These are phyloP conservation scores for Stropharia rugosoannulata DNA, from an alignment of 768 basidiomycete genomes.

Conservation along the genomic window DNA sequence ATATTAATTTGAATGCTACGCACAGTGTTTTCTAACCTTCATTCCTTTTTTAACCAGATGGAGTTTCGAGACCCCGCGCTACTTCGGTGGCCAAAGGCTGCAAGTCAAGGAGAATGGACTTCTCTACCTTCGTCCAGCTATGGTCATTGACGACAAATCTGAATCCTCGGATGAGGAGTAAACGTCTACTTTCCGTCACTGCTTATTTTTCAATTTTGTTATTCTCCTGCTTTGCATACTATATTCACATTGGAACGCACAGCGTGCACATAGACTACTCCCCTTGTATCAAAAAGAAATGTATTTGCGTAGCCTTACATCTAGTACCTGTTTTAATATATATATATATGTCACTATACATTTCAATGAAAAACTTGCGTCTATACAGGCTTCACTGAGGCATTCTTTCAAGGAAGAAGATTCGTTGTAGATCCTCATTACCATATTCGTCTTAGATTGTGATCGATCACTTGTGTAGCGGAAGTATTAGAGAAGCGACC, in stretches of 20 bases:
- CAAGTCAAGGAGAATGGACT: conserved; percentile 51
- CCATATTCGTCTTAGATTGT: too few relatives aligned
- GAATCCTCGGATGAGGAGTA: conserved; percentile 41
- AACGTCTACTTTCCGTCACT: neutral
- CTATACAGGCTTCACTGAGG: too few relatives aligned
- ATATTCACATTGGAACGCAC: conserved; percentile 7
- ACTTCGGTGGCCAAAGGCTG: conserved; percentile 57
- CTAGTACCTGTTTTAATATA: neutral
- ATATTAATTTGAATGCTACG: neutral
- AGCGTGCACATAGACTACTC: conserved; percentile 7
- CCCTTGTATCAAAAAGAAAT: conserved; percentile 4
- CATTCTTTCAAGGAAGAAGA: too few relatives aligned
- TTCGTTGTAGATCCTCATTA: too few relatives aligned
- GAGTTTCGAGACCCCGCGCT: conserved; percentile 69
- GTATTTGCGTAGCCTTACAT: neutral
- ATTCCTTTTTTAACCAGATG: conserved; percentile 38
- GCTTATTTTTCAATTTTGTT: neutral
- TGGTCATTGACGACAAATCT: conserved; percentile 29
- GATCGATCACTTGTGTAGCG: too few relatives aligned
- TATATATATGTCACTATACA: neutral
- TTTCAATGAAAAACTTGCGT: neutral
- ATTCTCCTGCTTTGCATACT: neutral
- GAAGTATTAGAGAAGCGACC: too few relatives aligned
- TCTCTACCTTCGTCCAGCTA: conserved; percentile 40
- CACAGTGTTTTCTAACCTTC: neutral